Evolutionary conservation across 192 early-diverging fungal species (phyloP).

Genomic region (Coemansia sp.): DNA sequence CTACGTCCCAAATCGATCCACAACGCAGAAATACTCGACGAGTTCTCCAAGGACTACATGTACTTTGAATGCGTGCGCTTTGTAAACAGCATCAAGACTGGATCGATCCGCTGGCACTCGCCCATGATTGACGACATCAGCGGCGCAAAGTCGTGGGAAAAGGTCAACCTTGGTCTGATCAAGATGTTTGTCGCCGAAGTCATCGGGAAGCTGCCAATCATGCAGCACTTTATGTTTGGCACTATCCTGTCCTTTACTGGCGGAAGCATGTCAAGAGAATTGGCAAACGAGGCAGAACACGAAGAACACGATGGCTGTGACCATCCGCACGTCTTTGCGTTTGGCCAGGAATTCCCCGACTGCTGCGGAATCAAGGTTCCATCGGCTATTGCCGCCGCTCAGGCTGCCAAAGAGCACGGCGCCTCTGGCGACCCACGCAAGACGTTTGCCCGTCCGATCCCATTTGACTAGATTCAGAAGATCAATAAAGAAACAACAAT

Average conservation of each 20-base stretch:
- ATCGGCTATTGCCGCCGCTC: conserved; percentile 49
- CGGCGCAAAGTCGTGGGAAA: conserved; percentile 82
- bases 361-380: conserved; percentile 60
- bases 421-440: conserved; percentile 19
- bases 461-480: conserved; percentile 40
- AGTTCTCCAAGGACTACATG: conserved; percentile 92
- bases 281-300: conserved; percentile 8
- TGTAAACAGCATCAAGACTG: conserved; percentile 78
- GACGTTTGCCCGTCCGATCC: conserved; percentile 42
- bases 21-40: conserved; percentile 81
- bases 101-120: conserved; percentile 80
- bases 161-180: conserved; percentile 87
- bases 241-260: conserved; percentile 68
- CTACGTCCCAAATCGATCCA: conserved; percentile 94
- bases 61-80: conserved; percentile 93
- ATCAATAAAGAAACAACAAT: background rate
- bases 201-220: conserved; percentile 89
- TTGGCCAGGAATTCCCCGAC: conserved; percentile 56
- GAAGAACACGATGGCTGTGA: conserved; percentile 30
- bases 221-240: conserved; percentile 96
- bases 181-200: conserved; percentile 96
- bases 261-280: conserved; percentile 19
- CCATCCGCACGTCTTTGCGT: conserved; percentile 49
- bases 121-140: conserved; percentile 95
- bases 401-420: conserved; percentile 17